phyloP scores from a whole-genome alignment of 495 filamentous ascomycete genomes.

The Hyaloscypha hepaticicola region DNA sequence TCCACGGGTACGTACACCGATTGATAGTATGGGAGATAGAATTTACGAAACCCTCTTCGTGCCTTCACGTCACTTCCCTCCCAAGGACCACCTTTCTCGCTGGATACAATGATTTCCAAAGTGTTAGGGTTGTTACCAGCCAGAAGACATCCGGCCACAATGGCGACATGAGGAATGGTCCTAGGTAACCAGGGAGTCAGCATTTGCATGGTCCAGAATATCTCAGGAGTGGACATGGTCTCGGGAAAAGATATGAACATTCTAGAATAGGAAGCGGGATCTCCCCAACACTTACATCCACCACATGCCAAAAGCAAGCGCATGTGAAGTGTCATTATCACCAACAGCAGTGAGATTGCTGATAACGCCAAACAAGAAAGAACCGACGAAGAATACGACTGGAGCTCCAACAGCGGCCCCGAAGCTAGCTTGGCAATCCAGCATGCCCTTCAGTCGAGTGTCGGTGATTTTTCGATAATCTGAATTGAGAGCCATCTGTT shows the following conservation, averaged over 20 bases:
- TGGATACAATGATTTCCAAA: slow-evolving; percentile 21
- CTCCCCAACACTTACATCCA: too few species aligned
- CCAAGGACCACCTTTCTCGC: slow-evolving; percentile 7
- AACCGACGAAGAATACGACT: slow-evolving; percentile 45
- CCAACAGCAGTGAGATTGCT: slow-evolving; percentile 39
- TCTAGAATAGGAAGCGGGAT: too few species aligned
- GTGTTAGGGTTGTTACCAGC: slow-evolving; percentile 33
- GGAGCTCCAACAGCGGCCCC: slow-evolving; percentile 48
- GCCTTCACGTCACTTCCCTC: background rate
- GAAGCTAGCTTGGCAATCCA: slow-evolving; percentile 33
- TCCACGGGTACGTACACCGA: slow-evolving; percentile 29
- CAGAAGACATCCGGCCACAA: slow-evolving; percentile 30
- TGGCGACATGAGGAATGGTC: slow-evolving; percentile 32
- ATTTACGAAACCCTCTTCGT: slow-evolving; percentile 3
- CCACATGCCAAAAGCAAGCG: slow-evolving; percentile 47
- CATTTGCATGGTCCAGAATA: too few species aligned
- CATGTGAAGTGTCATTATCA: slow-evolving; percentile 43
- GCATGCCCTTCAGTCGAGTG: slow-evolving; percentile 10
- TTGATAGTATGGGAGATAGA: slow-evolving; percentile 21
- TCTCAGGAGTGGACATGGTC: too few species aligned
- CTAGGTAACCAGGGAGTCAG: too few species aligned
- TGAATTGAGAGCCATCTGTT: background rate
- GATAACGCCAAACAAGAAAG: slow-evolving; percentile 33
- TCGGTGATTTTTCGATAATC: slow-evolving; percentile 2
- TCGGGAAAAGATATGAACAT: too few species aligned